Evolutionary conservation across 805 yeast species (phyloP).

Genomic region (Candida tammaniensis): DNA sequence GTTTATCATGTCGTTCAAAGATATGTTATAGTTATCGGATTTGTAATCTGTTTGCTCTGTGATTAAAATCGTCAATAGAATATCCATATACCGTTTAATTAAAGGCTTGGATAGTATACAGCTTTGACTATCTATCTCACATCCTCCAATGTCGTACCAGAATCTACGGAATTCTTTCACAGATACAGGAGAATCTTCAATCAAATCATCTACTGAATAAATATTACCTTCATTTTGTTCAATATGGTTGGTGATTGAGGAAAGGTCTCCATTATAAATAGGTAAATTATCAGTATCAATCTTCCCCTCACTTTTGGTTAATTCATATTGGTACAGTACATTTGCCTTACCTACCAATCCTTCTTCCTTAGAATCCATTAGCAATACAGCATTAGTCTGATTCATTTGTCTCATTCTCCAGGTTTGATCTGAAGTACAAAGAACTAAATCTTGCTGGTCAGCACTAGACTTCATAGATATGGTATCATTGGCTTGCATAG

Average conservation of each 20-base stretch:
- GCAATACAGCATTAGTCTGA: constrained; percentile 80
- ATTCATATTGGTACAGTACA: constrained; percentile 35
- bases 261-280: constrained; percentile 16
- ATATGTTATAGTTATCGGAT: constrained; percentile 1
- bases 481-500: constrained; percentile 29
- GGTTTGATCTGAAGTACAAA: constrained; percentile 59
- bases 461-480: constrained; percentile 35
- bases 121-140: constrained; percentile 46
- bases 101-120: constrained; percentile 24
- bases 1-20: neutral
- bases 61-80: constrained; percentile 25
- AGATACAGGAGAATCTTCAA: constrained; percentile 52
- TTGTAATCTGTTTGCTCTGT: constrained; percentile 22
- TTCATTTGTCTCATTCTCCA: constrained; percentile 73
- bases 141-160: constrained; percentile 59
- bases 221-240: neutral
- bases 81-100: constrained; percentile 25
- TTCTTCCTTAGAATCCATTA: constrained; percentile 23
- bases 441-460: constrained; percentile 39
- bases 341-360: constrained; percentile 24
- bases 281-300: constrained; percentile 32
- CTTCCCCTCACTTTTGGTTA: constrained; percentile 20
- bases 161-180: constrained; percentile 45
- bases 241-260: neutral
- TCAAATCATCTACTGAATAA: constrained; percentile 8